These are phyloP conservation scores for Kentomonas sorsogonicus DNA, from an alignment of 208 protist genomes.

Conservation along the genomic window DNA sequence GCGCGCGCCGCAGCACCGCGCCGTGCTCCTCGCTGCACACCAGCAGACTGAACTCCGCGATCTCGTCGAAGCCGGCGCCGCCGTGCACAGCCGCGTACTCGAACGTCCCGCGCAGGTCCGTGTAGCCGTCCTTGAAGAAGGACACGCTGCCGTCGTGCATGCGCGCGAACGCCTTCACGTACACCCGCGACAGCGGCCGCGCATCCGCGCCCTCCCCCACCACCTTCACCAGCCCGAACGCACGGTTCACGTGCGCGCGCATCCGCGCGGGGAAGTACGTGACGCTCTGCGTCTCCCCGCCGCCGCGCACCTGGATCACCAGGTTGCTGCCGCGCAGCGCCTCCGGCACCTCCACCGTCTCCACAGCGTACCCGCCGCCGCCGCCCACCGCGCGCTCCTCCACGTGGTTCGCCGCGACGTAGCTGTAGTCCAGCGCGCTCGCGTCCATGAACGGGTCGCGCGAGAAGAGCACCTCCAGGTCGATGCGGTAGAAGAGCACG, in stretches of 20 bases:
- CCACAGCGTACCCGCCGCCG: not conserved
- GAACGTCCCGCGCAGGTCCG: constrained; percentile 17
- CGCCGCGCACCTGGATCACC: constrained; percentile 8
- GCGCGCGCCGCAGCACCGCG: constrained; percentile 8
- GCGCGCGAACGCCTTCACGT: constrained; percentile 16
- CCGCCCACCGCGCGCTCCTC: not conserved
- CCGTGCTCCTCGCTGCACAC: constrained; percentile 11
- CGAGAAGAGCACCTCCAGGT: constrained; percentile 19
- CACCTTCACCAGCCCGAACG: constrained; percentile 14
- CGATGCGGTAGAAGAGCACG: constrained; percentile 10
- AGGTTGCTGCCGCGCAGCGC: constrained; percentile 9
- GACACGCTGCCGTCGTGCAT: not conserved
- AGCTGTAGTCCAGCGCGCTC: constrained; percentile 12
- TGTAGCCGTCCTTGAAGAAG: constrained; percentile 23
- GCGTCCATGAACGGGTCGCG: constrained; percentile 11
- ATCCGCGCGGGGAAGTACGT: constrained; percentile 13
- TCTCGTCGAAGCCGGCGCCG: constrained; percentile 6
- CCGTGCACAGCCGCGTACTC: constrained; percentile 17
- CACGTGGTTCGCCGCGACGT: constrained; percentile 12
- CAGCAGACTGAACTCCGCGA: constrained; percentile 14
- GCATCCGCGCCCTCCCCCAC: not conserved
- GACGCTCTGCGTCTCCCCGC: constrained; percentile 7
- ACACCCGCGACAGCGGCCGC: constrained; percentile 12
- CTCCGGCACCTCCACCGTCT: constrained; percentile 7
- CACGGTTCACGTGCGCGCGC: constrained; percentile 6